Evolutionary conservation across 352 stramenopile species (phyloP).

Genomic region (Phytophthora kernoviae): DNA sequence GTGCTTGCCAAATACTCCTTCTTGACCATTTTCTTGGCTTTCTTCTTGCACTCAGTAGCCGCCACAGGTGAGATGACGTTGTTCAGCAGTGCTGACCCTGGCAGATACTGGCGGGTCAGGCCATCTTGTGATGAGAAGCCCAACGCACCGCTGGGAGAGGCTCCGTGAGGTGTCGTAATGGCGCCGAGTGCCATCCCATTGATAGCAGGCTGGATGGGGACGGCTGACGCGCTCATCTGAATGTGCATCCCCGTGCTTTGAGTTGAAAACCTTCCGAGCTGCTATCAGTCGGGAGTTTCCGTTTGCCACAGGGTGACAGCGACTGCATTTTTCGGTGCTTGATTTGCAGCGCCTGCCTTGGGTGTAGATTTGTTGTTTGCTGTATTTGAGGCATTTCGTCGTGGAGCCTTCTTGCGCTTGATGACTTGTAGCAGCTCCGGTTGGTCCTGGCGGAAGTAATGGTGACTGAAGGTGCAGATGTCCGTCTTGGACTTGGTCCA

Average conservation of each 20-base stretch:
- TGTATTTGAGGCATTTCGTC: slow-evolving; percentile 33
- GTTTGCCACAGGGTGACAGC: slow-evolving; percentile 51
- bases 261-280: slow-evolving; percentile 17
- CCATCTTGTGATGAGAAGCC: slow-evolving; percentile 33
- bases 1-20: slow-evolving; percentile 40
- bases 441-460: slow-evolving; percentile 77
- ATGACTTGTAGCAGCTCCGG: slow-evolving; percentile 77
- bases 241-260: slow-evolving; percentile 36
- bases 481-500: slow-evolving; percentile 87
- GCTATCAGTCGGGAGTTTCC: slow-evolving; percentile 38
- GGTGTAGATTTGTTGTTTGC: slow-evolving; percentile 8
- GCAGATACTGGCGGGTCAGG: slow-evolving; percentile 42
- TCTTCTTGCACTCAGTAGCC: slow-evolving; percentile 70
- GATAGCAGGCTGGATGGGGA: slow-evolving; percentile 40
- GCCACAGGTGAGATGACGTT: slow-evolving; percentile 78
- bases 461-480: slow-evolving; percentile 87
- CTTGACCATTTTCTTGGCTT: slow-evolving; percentile 69
- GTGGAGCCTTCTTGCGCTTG: slow-evolving; percentile 80
- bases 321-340: slow-evolving; percentile 40
- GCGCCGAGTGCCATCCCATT: slow-evolving; percentile 37
- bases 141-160: slow-evolving; percentile 25
- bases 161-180: slow-evolving; percentile 40
- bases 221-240: slow-evolving; percentile 31
- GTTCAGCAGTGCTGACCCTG: slow-evolving; percentile 46
- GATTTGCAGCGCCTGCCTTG: slow-evolving; percentile 9